phyloP scores from a whole-genome alignment of 176 grass and related monocot genomes.

The Juncus inflexus region DNA sequence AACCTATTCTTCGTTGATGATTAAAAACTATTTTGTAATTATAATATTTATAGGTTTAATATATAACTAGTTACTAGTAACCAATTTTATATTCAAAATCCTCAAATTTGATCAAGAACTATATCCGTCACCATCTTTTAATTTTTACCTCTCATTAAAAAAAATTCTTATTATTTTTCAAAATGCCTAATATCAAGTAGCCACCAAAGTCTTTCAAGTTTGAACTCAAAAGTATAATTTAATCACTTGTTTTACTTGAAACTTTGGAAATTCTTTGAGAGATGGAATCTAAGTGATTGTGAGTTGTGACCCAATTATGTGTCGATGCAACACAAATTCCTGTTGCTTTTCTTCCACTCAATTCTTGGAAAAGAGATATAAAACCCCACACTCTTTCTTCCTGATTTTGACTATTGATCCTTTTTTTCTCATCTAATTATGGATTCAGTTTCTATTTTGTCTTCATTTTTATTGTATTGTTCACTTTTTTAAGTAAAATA shows the following conservation, averaged over 20 bases:
- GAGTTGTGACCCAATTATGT: not conserved
- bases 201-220: not conserved
- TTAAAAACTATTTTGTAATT: too few relatives aligned
- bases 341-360: not conserved
- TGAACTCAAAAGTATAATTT: not conserved
- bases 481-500: not conserved
- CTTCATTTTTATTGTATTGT: too few relatives aligned
- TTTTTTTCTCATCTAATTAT: not conserved
- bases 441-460: too few relatives aligned
- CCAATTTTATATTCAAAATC: too few relatives aligned
- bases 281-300: not conserved
- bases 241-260: not conserved
- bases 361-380: not conserved
- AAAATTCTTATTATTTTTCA: not conserved
- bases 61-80: too few relatives aligned
- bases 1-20: too few relatives aligned
- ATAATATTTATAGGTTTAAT: too few relatives aligned
- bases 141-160: not conserved
- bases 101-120: too few relatives aligned
- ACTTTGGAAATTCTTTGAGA: not conserved
- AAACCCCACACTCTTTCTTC: not conserved
- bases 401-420: not conserved
- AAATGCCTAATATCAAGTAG: not conserved
- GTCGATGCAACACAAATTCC: slow-evolving; percentile 1
- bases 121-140: not conserved